Conservation (phyloP, 305 asterid genomes). For the Fraxinus platypoda region DNA sequence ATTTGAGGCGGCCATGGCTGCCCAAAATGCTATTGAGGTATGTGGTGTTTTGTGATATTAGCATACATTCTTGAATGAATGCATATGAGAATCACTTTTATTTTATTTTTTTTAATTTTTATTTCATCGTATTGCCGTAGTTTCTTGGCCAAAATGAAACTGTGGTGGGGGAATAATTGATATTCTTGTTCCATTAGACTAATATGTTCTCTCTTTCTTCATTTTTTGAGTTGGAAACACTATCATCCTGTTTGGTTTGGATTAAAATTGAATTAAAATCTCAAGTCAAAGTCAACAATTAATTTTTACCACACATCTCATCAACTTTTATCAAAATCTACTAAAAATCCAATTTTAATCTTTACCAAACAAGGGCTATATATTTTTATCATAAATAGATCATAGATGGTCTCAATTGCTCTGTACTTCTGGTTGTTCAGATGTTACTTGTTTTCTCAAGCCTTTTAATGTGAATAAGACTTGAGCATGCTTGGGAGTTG, state of each 20-base stretch:
- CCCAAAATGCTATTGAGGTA: constrained; percentile 91
- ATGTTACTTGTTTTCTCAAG: background rate
- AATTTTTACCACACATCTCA: too few species aligned
- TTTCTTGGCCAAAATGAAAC: background rate
- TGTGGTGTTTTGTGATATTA: constrained; percentile 21
- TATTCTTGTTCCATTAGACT: background rate
- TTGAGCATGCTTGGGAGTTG: background rate
- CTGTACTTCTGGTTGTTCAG: background rate
- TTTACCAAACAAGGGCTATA: background rate
- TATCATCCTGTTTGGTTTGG: background rate
- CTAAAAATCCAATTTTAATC: too few species aligned
- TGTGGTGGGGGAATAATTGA: background rate
- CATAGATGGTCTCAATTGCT: background rate
- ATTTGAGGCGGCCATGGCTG: constrained; percentile 80
- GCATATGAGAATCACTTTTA: background rate
- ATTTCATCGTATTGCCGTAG: background rate
- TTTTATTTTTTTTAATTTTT: background rate
- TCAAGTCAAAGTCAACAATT: background rate
- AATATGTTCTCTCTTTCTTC: background rate
- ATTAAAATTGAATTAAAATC: background rate
- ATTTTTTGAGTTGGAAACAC: background rate
- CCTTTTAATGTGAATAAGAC: background rate
- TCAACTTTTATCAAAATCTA: background rate
- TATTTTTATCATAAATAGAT: background rate
- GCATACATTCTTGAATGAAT: background rate